Base-by-base conservation (phyloP, 106 monocot species). In the Phalaenopsis aphrodite region DNA sequence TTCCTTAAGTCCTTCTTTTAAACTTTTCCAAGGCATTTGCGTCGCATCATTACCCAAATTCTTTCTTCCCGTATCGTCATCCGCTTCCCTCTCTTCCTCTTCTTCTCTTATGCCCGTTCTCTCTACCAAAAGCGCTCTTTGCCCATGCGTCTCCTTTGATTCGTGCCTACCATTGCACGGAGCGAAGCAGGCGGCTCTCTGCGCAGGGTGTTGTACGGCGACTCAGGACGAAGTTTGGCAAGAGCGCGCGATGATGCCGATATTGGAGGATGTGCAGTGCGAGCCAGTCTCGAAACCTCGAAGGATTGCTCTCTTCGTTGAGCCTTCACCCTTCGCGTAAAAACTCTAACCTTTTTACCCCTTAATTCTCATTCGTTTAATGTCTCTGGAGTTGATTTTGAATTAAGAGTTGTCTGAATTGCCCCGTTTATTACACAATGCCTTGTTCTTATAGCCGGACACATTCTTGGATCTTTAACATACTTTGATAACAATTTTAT, bases 271-370 rank as follows among this genome's bases (percentile, higher is more conserved):
- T 24, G 79, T 38, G 5, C 58, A 74, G 48, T 5, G 55, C 18
- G 55, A 49, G 1, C 16, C 7, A 41, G 5, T 75, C 79, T 84
- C 81, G 43, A 80, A 69, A 73, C 84, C 82, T 43, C 65, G 87
- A 10, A 77, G 89, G 43, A 87, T 89, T 71, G 87, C 81, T 42
- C 83, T 89, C 67, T 89, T 89, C 56, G 81, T 89, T 3, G 87
- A 89, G 75, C 89, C 89, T 9, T 89, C 89, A 0, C 89, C 89
- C 38, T 89, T 89, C 41, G 82, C 89, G 87, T 89, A 46, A 85
- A 85, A 39, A 79, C 5, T 23, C 43, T 37, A 8, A 16, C 75
- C 42, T 48, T 61, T 23, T 21, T 5, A 8, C 21, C 24, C 24
- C 24, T 65, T 65, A 65, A 65, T 65, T 65, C n/a, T 24, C 7